Percentiles rank a stretch among this genome's conserved stretches.
Evolutionary conservation across 2,329 filamentous ascomycete species (phyloP).

Genomic region (Niveomyces coronatus): DNA sequence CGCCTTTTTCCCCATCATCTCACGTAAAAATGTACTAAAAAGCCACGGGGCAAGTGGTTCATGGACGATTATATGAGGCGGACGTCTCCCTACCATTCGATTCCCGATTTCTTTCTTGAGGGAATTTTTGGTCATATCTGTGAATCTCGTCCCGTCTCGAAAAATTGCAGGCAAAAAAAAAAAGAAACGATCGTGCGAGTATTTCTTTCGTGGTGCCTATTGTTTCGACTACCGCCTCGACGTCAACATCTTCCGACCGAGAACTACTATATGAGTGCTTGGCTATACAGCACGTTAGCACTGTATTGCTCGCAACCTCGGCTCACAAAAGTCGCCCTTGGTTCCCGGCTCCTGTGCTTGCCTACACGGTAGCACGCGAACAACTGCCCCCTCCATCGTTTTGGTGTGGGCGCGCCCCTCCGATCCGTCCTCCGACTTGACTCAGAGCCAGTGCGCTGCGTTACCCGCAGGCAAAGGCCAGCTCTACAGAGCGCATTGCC

Average conservation of each 20-base stretch:
- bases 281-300: no score
- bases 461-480: no score
- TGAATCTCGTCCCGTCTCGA: neutral
- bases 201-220: no score
- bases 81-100: conserved; percentile 3
- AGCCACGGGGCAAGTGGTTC: conserved; percentile 2
- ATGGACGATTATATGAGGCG: conserved; percentile 4
- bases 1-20: conserved; percentile 6
- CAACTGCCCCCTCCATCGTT: no score
- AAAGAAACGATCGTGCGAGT: no score
- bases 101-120: neutral
- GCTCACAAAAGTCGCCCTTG: neutral
- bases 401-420: conserved; percentile 1
- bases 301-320: neutral
- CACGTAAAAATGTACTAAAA: conserved; percentile 7
- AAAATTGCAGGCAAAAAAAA: no score
- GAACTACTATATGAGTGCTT: no score
- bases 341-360: neutral
- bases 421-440: conserved; percentile 4
- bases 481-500: no score
- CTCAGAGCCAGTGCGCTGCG: no score
- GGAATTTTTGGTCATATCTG: neutral
- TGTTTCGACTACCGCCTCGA: no score
- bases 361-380: no score
- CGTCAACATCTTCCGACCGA: no score